Evolutionary conservation across 202 grass and related monocot species (phyloP), one percentile per base, ranked within the genome.

Genomic region (Schoenoplectus tabernaemontani): DNA sequence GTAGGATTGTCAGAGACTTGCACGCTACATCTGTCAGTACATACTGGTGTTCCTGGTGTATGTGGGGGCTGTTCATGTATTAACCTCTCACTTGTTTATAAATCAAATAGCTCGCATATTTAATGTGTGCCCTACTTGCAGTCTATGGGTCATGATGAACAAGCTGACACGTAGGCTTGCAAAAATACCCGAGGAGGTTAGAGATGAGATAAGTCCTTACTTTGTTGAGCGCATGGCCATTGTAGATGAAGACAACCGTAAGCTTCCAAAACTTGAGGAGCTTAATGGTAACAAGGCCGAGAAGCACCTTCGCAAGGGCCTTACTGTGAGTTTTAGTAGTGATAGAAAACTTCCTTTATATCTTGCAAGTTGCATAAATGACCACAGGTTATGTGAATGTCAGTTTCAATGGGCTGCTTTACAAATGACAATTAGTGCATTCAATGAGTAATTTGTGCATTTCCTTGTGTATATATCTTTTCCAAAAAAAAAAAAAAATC

Each of bases 71-170:
- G 17, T 66, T 34, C 16, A 67, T 67, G 36, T 41, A 41, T 39
- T 67, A 44, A 26, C 4, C 28, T 33, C 28, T 56, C 24, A 36
- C 24, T 53, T 75, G 46, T 36, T 75, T 75, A 54, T 9, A 51
- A 4, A 20, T 32, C 30, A 17, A 54, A 54, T 56, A 19, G 15
- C 15, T 56, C 4, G 15, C 11, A 75, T 56, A 56, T 54, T 10
- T 74, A 9, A 75, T 19, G n/a, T 51, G 26, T 36, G 16, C 7
- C 16, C 28, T 3, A 20, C 30, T 10, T 84, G 69, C 88, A 99
- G 96, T 85, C 82, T 96, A 81, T 99, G 96, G 96, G 96, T 99
- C 65, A 93, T 96, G 90, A 99, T 99, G 96, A 87, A 99, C 82
- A 99, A 96, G 67, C 33, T 93, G 47, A 99, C 92, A 54, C 90